Conservation (phyloP, 1,284 basidiomycete genomes). For the Fomes fomentarius region DNA sequence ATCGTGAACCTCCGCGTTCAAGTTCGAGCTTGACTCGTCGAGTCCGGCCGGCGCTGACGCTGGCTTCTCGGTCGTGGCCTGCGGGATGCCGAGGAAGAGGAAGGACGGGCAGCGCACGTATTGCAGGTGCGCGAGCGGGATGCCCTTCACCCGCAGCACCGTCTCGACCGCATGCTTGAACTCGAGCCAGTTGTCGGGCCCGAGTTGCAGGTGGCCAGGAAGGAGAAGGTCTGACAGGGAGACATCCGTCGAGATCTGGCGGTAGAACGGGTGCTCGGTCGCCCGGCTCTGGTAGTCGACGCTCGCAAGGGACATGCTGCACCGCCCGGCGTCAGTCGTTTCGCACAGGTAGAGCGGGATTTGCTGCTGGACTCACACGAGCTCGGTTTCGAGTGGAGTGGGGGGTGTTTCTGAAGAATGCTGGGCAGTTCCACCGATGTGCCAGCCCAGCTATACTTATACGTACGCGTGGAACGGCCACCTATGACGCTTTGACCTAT, state of each 20-base stretch:
- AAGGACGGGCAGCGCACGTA: slow-evolving; percentile 1
- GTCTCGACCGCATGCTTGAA: slow-evolving; percentile 19
- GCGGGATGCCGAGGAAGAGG: neutral
- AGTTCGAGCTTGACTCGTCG: no score
- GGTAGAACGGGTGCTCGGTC: neutral
- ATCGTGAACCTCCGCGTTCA: no score
- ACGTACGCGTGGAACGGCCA: no score
- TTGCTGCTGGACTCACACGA: no score
- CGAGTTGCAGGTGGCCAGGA: slow-evolving; percentile 11
- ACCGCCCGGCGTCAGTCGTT: neutral
- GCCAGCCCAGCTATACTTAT: no score
- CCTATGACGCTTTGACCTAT: no score
- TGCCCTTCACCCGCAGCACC: slow-evolving; percentile 6
- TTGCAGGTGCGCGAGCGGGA: slow-evolving; percentile 12
- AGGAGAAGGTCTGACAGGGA: slow-evolving; percentile 9
- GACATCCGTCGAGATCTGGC: neutral
- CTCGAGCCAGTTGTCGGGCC: slow-evolving; percentile 17
- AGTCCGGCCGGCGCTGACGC: no score
- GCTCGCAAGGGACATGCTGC: neutral
- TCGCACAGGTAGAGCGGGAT: no score
- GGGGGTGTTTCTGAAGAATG: no score
- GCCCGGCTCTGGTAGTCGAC: slow-evolving; percentile 1
- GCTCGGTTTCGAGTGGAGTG: no score
- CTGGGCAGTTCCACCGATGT: no score
- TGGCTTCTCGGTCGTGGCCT: no score